These are phyloP conservation scores for Lactarius evosmus DNA, from an alignment of 768 basidiomycete species.

Conservation along the genomic window DNA sequence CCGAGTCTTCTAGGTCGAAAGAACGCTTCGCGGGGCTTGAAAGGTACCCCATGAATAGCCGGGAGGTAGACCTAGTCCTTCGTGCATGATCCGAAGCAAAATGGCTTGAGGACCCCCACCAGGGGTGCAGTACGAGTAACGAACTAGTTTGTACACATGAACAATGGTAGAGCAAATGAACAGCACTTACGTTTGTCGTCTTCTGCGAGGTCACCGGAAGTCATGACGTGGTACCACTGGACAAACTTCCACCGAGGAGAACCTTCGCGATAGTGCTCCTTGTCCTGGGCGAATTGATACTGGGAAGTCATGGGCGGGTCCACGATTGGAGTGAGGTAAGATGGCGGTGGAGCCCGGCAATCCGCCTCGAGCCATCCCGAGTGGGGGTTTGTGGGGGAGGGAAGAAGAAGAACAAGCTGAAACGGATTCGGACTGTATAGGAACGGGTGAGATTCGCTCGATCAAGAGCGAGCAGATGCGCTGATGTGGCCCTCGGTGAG, in stretches of 20 bases:
- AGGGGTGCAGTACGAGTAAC: slow-evolving; percentile 7
- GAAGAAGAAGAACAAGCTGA: slow-evolving; percentile 37
- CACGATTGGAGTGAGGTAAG: slow-evolving; percentile 34
- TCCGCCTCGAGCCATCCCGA: slow-evolving; percentile 32
- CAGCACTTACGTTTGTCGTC: slow-evolving; percentile 34
- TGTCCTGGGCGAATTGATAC: slow-evolving; percentile 29
- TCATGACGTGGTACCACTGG: slow-evolving; percentile 39
- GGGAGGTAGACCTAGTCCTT: slow-evolving; percentile 38
- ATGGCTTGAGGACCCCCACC: slow-evolving; percentile 35
- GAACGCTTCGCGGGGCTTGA: slow-evolving; percentile 33
- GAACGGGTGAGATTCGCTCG: background rate
- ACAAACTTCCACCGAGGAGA: slow-evolving; percentile 37
- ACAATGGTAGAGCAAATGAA: background rate
- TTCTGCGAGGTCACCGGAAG: slow-evolving; percentile 32
- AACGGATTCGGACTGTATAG: slow-evolving; percentile 36
- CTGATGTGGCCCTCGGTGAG: slow-evolving; percentile 39
- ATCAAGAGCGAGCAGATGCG: slow-evolving; percentile 1
- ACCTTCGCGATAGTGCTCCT: slow-evolving; percentile 32
- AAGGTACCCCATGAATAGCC: slow-evolving; percentile 29
- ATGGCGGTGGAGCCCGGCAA: slow-evolving; percentile 24
- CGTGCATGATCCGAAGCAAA: slow-evolving; percentile 39
- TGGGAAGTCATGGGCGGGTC: background rate
- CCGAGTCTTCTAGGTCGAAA: slow-evolving; percentile 33
- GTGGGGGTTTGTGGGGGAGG: slow-evolving; percentile 35
- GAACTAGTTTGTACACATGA: background rate